Evolutionary conservation across 345 rosid species (phyloP), one percentile per base, ranked within the genome.

Genomic region (Acer yangbiense): DNA sequence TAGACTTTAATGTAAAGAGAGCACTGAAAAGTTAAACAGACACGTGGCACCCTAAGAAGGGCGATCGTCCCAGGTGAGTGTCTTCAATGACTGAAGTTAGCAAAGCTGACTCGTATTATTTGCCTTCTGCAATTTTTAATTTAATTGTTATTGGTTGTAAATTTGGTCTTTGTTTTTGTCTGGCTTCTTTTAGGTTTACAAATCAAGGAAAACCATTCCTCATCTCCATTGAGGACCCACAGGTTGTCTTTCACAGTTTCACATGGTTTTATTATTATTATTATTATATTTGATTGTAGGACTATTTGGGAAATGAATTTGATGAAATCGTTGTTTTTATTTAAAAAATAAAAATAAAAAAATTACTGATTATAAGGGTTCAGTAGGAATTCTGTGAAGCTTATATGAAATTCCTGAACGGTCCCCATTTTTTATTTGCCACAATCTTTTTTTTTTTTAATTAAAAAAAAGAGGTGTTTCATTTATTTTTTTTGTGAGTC

Each of bases 171-270:
- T 79, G 18, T 63, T 21, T 29, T 14, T 18, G 52, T 25, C 73
- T 68, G 41, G 44, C 74, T 79, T 70, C 10, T 61, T 84, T 60
- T 81, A 92, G 98, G 85, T 92, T 95, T 84, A 55, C 85, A 76
- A 93, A 81, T 81, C 63, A 74, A 43, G 86, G 80, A 46, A 82
- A 92, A 35, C 94, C 98, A 71, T 85, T 85, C 77, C 94, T 94
- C 76, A 92, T 95, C 81, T 86, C 97, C 83, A 93, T 95, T 18
- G 96, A 95, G 83, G 99, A 95, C 64, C 98, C 99, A 81, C 96
- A 93, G 98, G 99, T 93, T 61, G 75, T 68, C 68, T 71, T 81
- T 50, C 72, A 27, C 5, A 35, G 39, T 35, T 35, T 35, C 39
- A 35, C 39, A 35, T 35, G 39, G 39, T 35, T 35, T 35, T 35